Conservation (phyloP, 208 protist species). For the Polymyxa betae region DNA sequence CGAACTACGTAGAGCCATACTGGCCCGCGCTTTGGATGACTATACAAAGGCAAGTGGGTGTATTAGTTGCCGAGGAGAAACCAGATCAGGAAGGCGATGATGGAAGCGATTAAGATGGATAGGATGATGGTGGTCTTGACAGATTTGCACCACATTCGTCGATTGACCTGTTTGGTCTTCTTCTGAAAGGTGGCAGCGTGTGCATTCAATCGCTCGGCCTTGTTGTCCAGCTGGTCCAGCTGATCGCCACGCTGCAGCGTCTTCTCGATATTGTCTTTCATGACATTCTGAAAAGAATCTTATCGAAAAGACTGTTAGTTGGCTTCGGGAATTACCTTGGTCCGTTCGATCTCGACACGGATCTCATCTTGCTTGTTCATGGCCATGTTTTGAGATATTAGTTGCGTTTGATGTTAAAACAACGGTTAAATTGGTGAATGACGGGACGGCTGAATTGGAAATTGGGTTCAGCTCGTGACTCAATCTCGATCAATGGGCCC, state of each 20-base stretch:
- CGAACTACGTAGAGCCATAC: too few species aligned
- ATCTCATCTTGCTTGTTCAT: constrained; percentile 1
- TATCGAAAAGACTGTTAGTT: neutral
- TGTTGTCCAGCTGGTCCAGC: constrained; percentile 15
- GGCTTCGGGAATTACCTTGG: too few species aligned
- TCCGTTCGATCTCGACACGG: constrained; percentile 48
- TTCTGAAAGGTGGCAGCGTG: constrained; percentile 26
- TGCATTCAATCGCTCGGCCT: constrained; percentile 10
- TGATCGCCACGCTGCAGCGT: constrained; percentile 50
- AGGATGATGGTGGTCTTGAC: neutral
- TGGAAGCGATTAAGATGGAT: neutral
- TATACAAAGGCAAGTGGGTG: too few species aligned
- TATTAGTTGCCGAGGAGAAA: too few species aligned
- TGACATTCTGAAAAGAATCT: neutral
- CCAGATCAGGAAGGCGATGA: constrained; percentile 35
- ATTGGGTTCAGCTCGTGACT: too few species aligned
- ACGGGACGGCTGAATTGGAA: too few species aligned
- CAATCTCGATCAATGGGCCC: too few species aligned
- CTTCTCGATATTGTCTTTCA: constrained; percentile 49
- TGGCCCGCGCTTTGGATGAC: too few species aligned
- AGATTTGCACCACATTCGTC: neutral
- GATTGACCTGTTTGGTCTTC: neutral
- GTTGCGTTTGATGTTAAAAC: too few species aligned
- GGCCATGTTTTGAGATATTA: too few species aligned
- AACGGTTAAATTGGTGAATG: too few species aligned